Base-by-base conservation (phyloP, 345 rosid species). In the Lumnitzera littorea region DNA sequence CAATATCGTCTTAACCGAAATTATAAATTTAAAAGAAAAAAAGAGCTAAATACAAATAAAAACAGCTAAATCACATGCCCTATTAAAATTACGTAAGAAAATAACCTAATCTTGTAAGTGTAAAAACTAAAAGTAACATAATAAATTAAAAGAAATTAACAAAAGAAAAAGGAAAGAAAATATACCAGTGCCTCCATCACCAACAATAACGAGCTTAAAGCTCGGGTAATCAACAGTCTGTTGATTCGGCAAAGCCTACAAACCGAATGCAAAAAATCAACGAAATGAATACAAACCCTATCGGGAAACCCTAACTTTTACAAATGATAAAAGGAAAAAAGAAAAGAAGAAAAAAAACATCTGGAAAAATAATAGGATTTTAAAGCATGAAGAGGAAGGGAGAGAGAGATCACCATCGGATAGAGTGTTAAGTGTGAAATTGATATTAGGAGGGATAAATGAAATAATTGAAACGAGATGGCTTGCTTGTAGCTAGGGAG, bases 131-230 rank as follows among this genome's bases (percentile, higher is more conserved):
- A 15, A 11, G 10, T 24, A 12, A 10, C 1, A 7, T 36, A 11
- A 16, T 48, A 11, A 17, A 43, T 57, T 4, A 43, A 15, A 25
- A 17, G n/a, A 9, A 2, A 55, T 11, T 49, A 29, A 43, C 14
- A 25, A 15, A 31, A 15, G 55, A 31, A 3, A 10, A 48, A 13
- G 41, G 5, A 54, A 0, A 11, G 48, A 2, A 57, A 43, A 67
- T 10, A 46, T 56, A 72, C 80, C 80, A 24, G 80, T 76, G 62
- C 80, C 80, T 20, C 80, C 80, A 53, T 76, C 80, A 1, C 80
- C 80, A 13, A 76, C 80, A 51, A 76, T 69, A 41, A 76, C 77
- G 61, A 76, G 77, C 80, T 76, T 76, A 74, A 76, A 72, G 69
- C 74, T 76, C 46, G 80, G 80, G 46, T 62, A 69, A 57, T 69